Evolutionary conservation across 2,329 filamentous ascomycete genomes (phyloP).

Genomic region (Simplicillium aogashimaense): DNA sequence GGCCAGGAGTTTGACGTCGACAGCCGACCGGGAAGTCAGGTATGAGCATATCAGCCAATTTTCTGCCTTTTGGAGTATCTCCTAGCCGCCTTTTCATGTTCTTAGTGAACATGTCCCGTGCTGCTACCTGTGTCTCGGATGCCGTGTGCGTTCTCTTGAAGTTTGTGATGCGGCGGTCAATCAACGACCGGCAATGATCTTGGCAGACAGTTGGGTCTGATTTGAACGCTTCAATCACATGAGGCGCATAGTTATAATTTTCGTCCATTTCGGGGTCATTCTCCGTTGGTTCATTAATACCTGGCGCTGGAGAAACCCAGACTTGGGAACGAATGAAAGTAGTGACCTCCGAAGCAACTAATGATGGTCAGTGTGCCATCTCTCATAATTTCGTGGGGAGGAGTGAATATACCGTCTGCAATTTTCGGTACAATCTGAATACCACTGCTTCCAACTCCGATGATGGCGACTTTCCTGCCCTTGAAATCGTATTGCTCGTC

Average conservation of each 20-base stretch:
- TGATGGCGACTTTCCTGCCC: slow-evolving; percentile 44
- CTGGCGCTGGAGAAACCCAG: slow-evolving; percentile 20
- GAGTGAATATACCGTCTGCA: slow-evolving; percentile 19
- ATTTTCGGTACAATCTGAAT: slow-evolving; percentile 42
- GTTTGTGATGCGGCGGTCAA: too few species aligned
- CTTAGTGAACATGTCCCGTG: not conserved
- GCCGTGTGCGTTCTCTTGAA: too few species aligned
- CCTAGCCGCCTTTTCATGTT: not conserved
- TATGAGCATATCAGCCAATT: slow-evolving; percentile 37
- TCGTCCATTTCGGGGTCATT: slow-evolving; percentile 34
- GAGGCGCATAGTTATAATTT: slow-evolving; percentile 34
- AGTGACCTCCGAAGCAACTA: slow-evolving; percentile 7
- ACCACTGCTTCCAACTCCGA: slow-evolving; percentile 45
- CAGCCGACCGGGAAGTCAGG: slow-evolving; percentile 36
- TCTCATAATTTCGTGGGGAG: too few species aligned
- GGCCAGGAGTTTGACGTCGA: slow-evolving; percentile 36
- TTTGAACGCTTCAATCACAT: slow-evolving; percentile 30
- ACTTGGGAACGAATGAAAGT: slow-evolving; percentile 25
- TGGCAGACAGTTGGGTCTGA: slow-evolving; percentile 16
- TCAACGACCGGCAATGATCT: too few species aligned
- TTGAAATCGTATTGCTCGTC: slow-evolving; percentile 34
- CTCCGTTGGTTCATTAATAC: slow-evolving; percentile 6
- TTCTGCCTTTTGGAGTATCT: slow-evolving; percentile 21
- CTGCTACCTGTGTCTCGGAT: not conserved
- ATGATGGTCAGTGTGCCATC: too few species aligned